Evolutionary conservation across 805 yeast species (phyloP).

Genomic region (Scheffersomyces spartinae): DNA sequence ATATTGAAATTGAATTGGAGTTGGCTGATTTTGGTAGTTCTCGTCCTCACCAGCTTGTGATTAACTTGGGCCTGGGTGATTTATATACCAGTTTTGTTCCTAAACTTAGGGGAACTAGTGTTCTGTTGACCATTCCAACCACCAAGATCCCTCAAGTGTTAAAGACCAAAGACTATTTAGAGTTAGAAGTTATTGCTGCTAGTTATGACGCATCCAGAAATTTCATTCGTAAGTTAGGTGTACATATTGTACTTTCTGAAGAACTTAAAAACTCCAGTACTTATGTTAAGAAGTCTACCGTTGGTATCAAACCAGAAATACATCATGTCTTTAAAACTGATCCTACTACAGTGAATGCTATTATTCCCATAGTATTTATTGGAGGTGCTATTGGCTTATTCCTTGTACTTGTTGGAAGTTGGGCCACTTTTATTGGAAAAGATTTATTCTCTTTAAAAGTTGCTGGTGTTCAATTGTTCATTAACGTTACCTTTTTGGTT

Average conservation of each 20-base stretch:
- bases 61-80: conserved; percentile 15
- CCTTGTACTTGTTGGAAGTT: conserved; percentile 29
- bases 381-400: conserved; percentile 31
- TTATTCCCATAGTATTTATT: conserved; percentile 41
- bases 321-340: conserved; percentile 46
- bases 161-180: conserved; percentile 19
- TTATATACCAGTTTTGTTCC: conserved; percentile 24
- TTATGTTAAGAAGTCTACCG: conserved; percentile 18
- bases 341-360: conserved; percentile 39
- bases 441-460: no score
- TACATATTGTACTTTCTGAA: conserved; percentile 18
- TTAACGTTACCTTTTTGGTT: conserved; percentile 35
- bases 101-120: conserved; percentile 9
- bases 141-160: conserved; percentile 23
- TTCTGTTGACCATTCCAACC: conserved; percentile 15
- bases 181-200: conserved; percentile 20
- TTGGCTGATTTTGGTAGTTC: conserved; percentile 9
- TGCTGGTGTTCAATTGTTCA: no score
- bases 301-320: conserved; percentile 49
- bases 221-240: conserved; percentile 14
- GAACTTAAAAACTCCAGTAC: conserved; percentile 13
- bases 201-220: conserved; percentile 7
- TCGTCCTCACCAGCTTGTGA: conserved; percentile 24
- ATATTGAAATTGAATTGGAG: conserved; percentile 15
- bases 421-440: conserved; percentile 23